Conservation (phyloP, 495 filamentous ascomycete genomes). For the Aspergillus asperescens region DNA sequence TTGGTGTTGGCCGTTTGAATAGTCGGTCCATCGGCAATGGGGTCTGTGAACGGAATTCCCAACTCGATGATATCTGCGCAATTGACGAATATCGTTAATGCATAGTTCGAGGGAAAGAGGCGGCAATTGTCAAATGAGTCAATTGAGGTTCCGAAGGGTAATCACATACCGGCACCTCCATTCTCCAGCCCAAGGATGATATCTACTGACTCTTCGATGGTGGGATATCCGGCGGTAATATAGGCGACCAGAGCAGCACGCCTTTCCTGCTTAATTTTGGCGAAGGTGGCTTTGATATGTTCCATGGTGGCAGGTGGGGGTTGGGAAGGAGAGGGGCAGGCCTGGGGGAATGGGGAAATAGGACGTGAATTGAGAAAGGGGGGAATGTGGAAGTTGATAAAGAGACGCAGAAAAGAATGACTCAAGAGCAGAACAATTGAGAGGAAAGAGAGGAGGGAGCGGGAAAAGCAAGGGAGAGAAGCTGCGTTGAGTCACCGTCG, state of each 20-base stretch:
- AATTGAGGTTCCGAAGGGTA: constrained; percentile 1
- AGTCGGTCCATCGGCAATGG: constrained; percentile 91
- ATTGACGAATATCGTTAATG: background rate
- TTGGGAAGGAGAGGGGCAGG: constrained; percentile 16
- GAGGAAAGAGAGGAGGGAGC: background rate
- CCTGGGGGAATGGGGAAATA: constrained; percentile 1
- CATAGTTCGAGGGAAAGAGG: background rate
- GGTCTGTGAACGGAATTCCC: constrained; percentile 94
- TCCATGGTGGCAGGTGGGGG: constrained; percentile 52
- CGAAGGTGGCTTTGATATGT: constrained; percentile 78
- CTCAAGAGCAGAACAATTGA: background rate
- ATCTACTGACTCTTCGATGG: constrained; percentile 71
- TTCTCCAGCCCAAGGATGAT: constrained; percentile 85
- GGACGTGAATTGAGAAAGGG: background rate
- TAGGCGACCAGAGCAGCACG: constrained; percentile 82
- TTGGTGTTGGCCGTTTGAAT: constrained; percentile 89
- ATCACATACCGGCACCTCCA: constrained; percentile 77
- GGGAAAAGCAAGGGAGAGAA: background rate
- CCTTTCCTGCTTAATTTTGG: constrained; percentile 69
- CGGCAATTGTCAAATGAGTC: background rate
- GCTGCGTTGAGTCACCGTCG: constrained; percentile 14
- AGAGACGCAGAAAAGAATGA: background rate
- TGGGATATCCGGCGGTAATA: constrained; percentile 92
- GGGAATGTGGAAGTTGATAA: background rate
- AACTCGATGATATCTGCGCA: constrained; percentile 39